Conservation (phyloP, 176 grass and related monocot genomes). For the Thalia dealbata region DNA sequence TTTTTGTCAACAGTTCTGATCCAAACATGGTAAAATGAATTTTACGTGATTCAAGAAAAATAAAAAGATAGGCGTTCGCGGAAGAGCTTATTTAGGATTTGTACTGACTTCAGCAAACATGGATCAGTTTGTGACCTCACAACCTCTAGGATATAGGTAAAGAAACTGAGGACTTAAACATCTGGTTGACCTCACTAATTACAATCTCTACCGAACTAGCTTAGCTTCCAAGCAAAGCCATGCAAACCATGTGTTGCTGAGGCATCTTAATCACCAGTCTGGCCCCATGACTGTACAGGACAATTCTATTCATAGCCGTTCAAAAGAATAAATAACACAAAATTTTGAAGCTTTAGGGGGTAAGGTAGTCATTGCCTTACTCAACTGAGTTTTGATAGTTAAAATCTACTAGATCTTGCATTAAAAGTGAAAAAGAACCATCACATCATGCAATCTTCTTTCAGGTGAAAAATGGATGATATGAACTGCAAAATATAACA, state of each 20-base stretch:
- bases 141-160: not conserved
- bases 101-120: not conserved
- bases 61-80: too few species aligned
- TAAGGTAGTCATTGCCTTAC: not conserved
- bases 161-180: not conserved
- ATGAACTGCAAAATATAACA: too few species aligned
- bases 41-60: too few species aligned
- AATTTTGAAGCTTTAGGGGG: not conserved
- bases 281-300: not conserved
- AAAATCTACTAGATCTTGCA: not conserved
- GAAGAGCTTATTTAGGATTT: not conserved
- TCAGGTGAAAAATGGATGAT: conserved; percentile 2
- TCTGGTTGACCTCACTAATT: not conserved
- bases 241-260: not conserved
- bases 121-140: not conserved
- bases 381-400: not conserved
- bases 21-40: too few species aligned
- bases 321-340: not conserved
- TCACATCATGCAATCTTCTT: not conserved
- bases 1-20: not conserved
- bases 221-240: not conserved
- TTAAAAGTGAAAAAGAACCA: not conserved
- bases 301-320: not conserved
- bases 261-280: not conserved
- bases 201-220: not conserved